These are phyloP conservation scores for Chloromonas sp. DNA, from an alignment of 163 green algal species.

Conservation along the genomic window DNA sequence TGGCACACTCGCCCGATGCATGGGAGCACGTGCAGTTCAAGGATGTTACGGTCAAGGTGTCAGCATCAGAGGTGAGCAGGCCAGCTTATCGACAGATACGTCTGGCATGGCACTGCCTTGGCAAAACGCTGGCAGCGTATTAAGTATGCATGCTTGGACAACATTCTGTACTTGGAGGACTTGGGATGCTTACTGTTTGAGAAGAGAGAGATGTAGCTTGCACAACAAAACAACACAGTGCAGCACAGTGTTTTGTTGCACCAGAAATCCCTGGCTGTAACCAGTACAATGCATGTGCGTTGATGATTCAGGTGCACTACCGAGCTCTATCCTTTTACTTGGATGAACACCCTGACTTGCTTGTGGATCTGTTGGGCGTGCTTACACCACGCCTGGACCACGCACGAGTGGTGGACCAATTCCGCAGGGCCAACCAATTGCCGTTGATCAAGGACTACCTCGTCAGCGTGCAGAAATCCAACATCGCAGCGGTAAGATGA, in stretches of 20 bases:
- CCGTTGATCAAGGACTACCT: constrained; percentile 93
- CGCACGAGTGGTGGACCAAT: constrained; percentile 84
- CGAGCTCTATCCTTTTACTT: constrained; percentile 90
- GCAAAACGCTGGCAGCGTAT: not conserved
- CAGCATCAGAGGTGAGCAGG: constrained; percentile 18
- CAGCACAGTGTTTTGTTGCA: not conserved
- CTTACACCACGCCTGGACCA: constrained; percentile 90
- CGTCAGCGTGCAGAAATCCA: constrained; percentile 68
- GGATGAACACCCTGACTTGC: constrained; percentile 84
- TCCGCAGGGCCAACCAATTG: constrained; percentile 81
- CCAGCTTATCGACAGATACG: no score
- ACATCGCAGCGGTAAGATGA: constrained; percentile 52
- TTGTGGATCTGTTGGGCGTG: constrained; percentile 89
- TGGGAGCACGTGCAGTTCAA: constrained; percentile 99
- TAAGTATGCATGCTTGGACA: not conserved
- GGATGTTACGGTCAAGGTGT: constrained; percentile 84
- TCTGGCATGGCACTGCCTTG: not conserved
- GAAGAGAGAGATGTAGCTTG: no score
- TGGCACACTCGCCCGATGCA: constrained; percentile 83
- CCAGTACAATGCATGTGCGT: not conserved
- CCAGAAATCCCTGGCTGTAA: not conserved
- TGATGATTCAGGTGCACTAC: constrained; percentile 78
- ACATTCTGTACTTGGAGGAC: no score
- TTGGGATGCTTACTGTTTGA: no score
- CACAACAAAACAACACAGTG: no score